Evolutionary conservation across 1,139 yeast species (phyloP).

Genomic region (Lodderomyces oxycetoniae): DNA sequence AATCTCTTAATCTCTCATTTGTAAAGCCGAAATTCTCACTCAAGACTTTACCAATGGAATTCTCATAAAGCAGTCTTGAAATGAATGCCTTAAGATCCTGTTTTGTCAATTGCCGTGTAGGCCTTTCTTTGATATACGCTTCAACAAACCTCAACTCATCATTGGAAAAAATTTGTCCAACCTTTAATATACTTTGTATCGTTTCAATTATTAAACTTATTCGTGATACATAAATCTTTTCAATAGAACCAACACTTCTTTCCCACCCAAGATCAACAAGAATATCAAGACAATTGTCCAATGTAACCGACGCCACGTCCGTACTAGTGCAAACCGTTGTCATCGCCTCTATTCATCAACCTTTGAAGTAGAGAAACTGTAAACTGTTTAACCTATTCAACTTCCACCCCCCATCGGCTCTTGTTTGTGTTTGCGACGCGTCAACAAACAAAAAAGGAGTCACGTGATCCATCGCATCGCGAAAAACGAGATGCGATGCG

Average conservation of each 20-base stretch:
- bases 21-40: conserved; percentile 22
- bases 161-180: conserved; percentile 20
- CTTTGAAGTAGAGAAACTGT: no score
- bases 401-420: no score
- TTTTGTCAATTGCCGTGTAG: conserved; percentile 25
- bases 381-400: no score
- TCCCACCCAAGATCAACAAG: not conserved
- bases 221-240: conserved; percentile 26
- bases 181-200: conserved; percentile 22
- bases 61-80: conserved; percentile 23
- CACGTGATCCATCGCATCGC: no score
- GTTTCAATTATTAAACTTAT: conserved; percentile 24
- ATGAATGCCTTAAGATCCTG: conserved; percentile 28
- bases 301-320: not conserved
- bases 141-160: conserved; percentile 25
- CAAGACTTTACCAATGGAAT: conserved; percentile 23
- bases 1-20: conserved; percentile 6
- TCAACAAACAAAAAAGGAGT: no score
- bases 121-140: conserved; percentile 25
- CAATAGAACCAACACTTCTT: conserved; percentile 10
- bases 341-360: no score
- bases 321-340: no score
- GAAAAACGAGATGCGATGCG: no score
- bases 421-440: no score
- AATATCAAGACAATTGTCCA: not conserved